A percentile compares a stretch with the other conserved stretches of the same genome.
Evolutionary conservation across 1,284 basidiomycete genomes (phyloP).

Genomic region (Tilletia caries): DNA sequence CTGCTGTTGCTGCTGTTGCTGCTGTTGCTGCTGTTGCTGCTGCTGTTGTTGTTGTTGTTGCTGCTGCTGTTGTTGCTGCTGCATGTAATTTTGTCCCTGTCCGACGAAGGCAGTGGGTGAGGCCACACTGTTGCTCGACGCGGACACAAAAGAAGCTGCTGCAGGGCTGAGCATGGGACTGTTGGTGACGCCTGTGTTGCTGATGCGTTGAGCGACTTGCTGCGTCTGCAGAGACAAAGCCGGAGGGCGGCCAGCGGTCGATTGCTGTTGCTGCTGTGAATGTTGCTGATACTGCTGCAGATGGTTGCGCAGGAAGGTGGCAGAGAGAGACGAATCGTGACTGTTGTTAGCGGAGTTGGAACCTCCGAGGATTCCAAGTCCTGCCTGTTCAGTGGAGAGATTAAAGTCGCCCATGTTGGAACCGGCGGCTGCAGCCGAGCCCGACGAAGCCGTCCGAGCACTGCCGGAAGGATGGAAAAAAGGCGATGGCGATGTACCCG

Average conservation of each 20-base stretch:
- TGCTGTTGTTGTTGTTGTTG: no score
- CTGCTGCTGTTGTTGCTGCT: background rate
- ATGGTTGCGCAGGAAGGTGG: background rate
- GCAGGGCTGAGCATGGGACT: slow-evolving; percentile 7
- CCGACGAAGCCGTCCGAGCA: background rate
- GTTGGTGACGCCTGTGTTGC: background rate
- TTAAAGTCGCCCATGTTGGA: background rate
- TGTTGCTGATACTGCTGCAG: background rate
- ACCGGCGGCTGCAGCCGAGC: background rate
- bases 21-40: no score
- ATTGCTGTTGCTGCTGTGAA: background rate
- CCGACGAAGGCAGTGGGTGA: background rate
- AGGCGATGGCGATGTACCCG: background rate
- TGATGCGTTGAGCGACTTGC: background rate
- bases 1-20: no score
- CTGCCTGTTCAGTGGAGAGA: background rate
- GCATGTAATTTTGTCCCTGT: background rate
- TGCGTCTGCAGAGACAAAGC: slow-evolving; percentile 2
- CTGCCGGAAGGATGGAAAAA: background rate
- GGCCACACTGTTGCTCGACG: background rate
- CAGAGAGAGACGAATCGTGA: background rate
- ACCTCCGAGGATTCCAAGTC: background rate
- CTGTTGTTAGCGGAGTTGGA: background rate
- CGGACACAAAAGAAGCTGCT: background rate
- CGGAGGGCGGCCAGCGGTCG: background rate